Percentiles rank a stretch among this genome's conserved stretches.
Conservation (phyloP, 768 basidiomycete species). For the Phallus indusiatus region DNA sequence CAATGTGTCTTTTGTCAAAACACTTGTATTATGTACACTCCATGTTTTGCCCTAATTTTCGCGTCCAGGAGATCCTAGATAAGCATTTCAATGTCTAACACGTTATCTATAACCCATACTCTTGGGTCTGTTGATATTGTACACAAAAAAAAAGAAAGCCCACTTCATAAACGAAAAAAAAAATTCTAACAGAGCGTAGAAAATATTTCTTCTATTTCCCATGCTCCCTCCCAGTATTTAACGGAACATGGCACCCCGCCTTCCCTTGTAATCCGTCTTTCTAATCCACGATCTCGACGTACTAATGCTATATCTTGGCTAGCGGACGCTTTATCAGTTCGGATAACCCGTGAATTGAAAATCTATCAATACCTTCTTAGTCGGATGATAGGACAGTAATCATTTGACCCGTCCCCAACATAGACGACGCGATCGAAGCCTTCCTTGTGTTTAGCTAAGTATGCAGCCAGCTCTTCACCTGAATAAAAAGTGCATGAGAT, state of each 20-base stretch:
- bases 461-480: slow-evolving; percentile 92
- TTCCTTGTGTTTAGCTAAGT: slow-evolving; percentile 50
- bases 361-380: slow-evolving; percentile 46
- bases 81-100: background rate
- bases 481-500: background rate
- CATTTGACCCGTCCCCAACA: slow-evolving; percentile 90
- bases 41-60: slow-evolving; percentile 5
- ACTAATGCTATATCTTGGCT: slow-evolving; percentile 83
- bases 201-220: slow-evolving; percentile 91
- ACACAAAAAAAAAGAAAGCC: background rate
- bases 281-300: slow-evolving; percentile 66
- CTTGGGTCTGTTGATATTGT: slow-evolving; percentile 2
- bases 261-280: slow-evolving; percentile 67
- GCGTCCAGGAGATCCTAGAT: background rate
- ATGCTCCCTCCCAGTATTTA: slow-evolving; percentile 86
- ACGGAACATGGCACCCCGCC: slow-evolving; percentile 71
- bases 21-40: slow-evolving; percentile 10
- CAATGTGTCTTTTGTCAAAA: background rate
- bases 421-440: slow-evolving; percentile 75
- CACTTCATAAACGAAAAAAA: background rate
- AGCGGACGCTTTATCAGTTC: slow-evolving; percentile 7
- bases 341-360: background rate
- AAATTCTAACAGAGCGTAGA: slow-evolving; percentile 21
- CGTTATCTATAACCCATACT: background rate
- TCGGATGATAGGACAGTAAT: slow-evolving; percentile 87